Conservation (phyloP, 1,284 basidiomycete species). For the Rhizoctonia solani region DNA sequence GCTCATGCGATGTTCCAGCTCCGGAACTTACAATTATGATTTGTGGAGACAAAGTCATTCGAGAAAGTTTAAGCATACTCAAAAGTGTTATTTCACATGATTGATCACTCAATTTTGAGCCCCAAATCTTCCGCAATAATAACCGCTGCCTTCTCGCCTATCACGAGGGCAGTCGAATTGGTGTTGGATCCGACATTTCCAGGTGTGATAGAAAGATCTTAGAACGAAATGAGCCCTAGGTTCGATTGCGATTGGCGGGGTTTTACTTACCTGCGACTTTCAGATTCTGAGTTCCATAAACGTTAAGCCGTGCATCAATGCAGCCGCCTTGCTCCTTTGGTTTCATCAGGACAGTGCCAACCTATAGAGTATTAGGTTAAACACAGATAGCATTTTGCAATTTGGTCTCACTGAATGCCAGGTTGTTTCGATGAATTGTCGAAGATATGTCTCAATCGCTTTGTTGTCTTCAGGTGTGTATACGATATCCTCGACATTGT, state of each 20-base stretch:
- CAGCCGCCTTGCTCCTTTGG: conserved; percentile 60
- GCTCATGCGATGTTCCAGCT: no score
- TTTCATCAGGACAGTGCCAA: conserved; percentile 72
- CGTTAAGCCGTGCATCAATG: conserved; percentile 62
- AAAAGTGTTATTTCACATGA: no score
- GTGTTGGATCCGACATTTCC: conserved; percentile 28
- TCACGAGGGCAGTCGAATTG: conserved; percentile 12
- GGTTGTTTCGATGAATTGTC: conserved; percentile 42
- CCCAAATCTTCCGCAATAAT: conserved; percentile 30
- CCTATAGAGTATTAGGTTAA: conserved; percentile 43
- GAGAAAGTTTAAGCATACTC: no score
- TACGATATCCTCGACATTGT: conserved; percentile 53
- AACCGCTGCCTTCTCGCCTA: conserved; percentile 31
- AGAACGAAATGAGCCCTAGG: background rate
- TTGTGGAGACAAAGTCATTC: no score
- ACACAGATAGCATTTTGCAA: background rate
- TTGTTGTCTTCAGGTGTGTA: conserved; percentile 63
- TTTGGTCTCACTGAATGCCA: conserved; percentile 41
- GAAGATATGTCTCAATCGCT: conserved; percentile 52
- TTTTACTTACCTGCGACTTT: conserved; percentile 55
- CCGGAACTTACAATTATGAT: no score
- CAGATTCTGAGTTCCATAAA: conserved; percentile 62
- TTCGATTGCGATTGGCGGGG: background rate
- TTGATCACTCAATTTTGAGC: background rate
- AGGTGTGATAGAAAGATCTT: conserved; percentile 23